Percentiles rank a stretch among this genome's conserved stretches.
These are phyloP conservation scores for Acarospora socialis DNA, from an alignment of 2,329 filamentous ascomycete genomes.

Conservation along the genomic window DNA sequence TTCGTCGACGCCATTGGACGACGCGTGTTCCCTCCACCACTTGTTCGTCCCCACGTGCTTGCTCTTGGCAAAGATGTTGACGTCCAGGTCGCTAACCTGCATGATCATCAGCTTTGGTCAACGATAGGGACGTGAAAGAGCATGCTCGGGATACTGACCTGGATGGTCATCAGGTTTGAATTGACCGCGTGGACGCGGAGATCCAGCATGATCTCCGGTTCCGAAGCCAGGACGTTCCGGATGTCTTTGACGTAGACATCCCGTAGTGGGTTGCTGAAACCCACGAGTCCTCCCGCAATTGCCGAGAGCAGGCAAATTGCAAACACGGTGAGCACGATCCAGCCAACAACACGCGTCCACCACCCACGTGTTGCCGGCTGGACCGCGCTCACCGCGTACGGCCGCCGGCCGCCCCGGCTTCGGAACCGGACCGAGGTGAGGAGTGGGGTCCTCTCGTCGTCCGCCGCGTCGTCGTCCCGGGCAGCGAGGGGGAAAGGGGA, in stretches of 20 bases:
- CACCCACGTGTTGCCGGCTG: conserved; percentile 48
- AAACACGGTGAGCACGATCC: conserved; percentile 69
- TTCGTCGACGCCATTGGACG: conserved; percentile 32
- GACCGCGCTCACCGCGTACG: conserved; percentile 39
- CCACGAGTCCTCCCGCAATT: conserved; percentile 76
- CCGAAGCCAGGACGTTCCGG: conserved; percentile 78
- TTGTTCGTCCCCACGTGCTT: conserved; percentile 59
- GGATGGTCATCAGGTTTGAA: conserved; percentile 80
- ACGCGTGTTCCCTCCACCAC: conserved; percentile 20
- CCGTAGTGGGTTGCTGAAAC: conserved; percentile 73
- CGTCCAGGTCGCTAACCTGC: conserved; percentile 69
- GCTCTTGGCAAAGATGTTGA: conserved; percentile 90
- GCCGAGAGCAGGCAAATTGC: conserved; percentile 70
- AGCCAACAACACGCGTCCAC: conserved; percentile 69
- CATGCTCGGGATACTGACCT: too few relatives aligned
- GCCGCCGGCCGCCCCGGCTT: conserved; percentile 41
- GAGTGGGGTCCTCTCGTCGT: conserved; percentile 79
- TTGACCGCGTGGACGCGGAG: conserved; percentile 78
- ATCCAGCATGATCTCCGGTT: conserved; percentile 92
- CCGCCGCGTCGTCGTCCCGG: conserved; percentile 68
- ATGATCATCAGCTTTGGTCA: conserved; percentile 86
- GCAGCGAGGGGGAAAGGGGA: conserved; percentile 59
- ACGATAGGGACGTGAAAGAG: too few relatives aligned
- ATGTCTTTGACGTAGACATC: conserved; percentile 69
- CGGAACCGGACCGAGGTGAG: conserved; percentile 51